These are phyloP conservation scores for Huntiella omanensis DNA, from an alignment of 2,329 filamentous ascomycete species.

Conservation along the genomic window DNA sequence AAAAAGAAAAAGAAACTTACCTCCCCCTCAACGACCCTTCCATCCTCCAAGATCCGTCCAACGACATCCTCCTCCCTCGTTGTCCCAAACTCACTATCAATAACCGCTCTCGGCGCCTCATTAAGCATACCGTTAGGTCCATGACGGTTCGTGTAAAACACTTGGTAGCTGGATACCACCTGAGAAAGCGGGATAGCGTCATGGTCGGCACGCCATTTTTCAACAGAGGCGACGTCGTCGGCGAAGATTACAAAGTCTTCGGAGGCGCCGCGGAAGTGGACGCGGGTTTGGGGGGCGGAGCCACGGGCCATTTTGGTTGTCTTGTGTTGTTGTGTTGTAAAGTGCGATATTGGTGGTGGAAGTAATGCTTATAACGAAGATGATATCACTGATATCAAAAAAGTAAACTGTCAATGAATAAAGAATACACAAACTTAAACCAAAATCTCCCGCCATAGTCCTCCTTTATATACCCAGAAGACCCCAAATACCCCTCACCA, in stretches of 20 bases:
- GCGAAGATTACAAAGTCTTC: slow-evolving; percentile 43
- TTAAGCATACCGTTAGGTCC: slow-evolving; percentile 68
- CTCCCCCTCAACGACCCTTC: slow-evolving; percentile 4
- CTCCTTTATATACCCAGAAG: no score
- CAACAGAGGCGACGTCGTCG: slow-evolving; percentile 40
- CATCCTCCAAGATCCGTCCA: slow-evolving; percentile 39
- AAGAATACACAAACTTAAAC: no score
- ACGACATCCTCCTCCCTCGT: slow-evolving; percentile 63
- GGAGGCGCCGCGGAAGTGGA: slow-evolving; percentile 61
- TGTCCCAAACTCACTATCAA: slow-evolving; percentile 81
- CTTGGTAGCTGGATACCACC: slow-evolving; percentile 73
- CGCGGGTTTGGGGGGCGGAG: slow-evolving; percentile 52
- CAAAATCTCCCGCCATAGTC: no score
- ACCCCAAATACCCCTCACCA: no score
- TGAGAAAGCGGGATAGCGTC: slow-evolving; percentile 55
- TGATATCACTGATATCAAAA: neutral
- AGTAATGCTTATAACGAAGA: neutral
- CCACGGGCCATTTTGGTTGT: slow-evolving; percentile 45
- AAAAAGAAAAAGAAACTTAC: slow-evolving; percentile 1
- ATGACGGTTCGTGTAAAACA: slow-evolving; percentile 83
- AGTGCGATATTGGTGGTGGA: no score
- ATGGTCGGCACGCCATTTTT: slow-evolving; percentile 70
- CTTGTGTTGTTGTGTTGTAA: neutral
- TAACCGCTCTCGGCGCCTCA: slow-evolving; percentile 49
- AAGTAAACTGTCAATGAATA: neutral